These are phyloP conservation scores for Dothistroma pini DNA, from an alignment of 2,329 filamentous ascomycete genomes.

Conservation along the genomic window DNA sequence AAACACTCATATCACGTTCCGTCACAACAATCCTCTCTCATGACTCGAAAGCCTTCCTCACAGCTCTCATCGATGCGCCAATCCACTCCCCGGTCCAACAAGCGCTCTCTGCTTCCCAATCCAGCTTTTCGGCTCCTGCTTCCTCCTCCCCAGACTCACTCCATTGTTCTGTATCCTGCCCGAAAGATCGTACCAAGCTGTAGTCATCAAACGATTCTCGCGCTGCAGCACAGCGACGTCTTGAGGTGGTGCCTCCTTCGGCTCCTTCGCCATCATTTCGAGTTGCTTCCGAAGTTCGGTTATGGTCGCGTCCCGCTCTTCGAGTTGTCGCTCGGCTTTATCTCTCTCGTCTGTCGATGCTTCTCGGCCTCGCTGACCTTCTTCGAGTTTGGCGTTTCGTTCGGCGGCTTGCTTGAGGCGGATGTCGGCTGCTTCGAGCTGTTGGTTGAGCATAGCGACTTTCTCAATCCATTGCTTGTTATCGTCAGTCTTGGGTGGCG, in stretches of 20 bases:
- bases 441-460: conserved; percentile 31
- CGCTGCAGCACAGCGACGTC: conserved; percentile 67
- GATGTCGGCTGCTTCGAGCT: conserved; percentile 32
- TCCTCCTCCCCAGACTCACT: conserved; percentile 69
- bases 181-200: conserved; percentile 83
- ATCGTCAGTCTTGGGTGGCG: conserved; percentile 21
- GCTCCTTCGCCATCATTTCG: conserved; percentile 22
- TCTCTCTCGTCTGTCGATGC: conserved; percentile 13
- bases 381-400: conserved; percentile 31
- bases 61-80: conserved; percentile 5
- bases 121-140: conserved; percentile 76
- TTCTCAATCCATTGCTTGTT: conserved; percentile 32
- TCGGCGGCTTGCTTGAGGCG: conserved; percentile 33
- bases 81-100: conserved; percentile 33
- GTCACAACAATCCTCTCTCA: too few species aligned
- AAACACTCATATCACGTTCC: too few species aligned
- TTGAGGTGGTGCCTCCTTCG: conserved; percentile 23
- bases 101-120: conserved; percentile 71
- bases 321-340: conserved; percentile 22
- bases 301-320: conserved; percentile 30
- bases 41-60: not conserved
- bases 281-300: conserved; percentile 30
- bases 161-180: conserved; percentile 78
- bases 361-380: conserved; percentile 19
- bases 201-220: conserved; percentile 73